Evolutionary conservation across 2,329 filamentous ascomycete species (phyloP), one percentile per base, ranked within the genome.

Genomic region (Fusarium coicis): DNA sequence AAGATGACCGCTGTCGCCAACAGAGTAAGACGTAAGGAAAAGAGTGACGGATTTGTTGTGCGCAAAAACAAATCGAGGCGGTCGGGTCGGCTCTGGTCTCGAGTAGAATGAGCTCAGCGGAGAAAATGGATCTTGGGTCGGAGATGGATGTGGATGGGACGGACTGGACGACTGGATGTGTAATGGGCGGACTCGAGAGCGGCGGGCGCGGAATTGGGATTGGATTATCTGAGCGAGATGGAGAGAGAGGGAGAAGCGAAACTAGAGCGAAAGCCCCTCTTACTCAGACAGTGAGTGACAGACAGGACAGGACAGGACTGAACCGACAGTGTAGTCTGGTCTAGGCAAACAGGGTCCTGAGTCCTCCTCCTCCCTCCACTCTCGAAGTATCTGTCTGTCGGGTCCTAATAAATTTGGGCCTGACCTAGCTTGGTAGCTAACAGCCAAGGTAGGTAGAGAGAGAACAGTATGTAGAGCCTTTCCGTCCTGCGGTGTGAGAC

Each of bases 121-220:
- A 74, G 73, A 66, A 75, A 72, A 74, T 69, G 69, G 74, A 76
- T 63, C 60, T 72, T 57, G 55, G 19, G 63, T 67, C 34, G 36
- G 63, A 65, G 44, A 32, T 32, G 32, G 56, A 52, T 66, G 53
- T 55, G 61, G 54, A 47, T 46, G 59, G 47, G 30, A 23, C 47
- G 47, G 47, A n/a, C 46, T 15, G 26, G 46, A n/a, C 30, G 46
- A n/a, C 46, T 15, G 26, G 46, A n/a, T 65, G 64, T 50, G 50
- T 73, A 47, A 61, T 53, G 69, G 54, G 74, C 63, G 73, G 73
- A 74, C 75, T 77, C 74, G 73, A 77, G 62, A 75, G 73, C 66
- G 69, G 66, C 66, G 66, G 67, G 73, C 53, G 72, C 64, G 66
- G 62, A 64, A 75, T 54, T 54, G 50, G 19, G 19, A 54, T 42